These are phyloP conservation scores for Phaffomyces antillensis DNA, from an alignment of 805 yeast species.

Conservation along the genomic window DNA sequence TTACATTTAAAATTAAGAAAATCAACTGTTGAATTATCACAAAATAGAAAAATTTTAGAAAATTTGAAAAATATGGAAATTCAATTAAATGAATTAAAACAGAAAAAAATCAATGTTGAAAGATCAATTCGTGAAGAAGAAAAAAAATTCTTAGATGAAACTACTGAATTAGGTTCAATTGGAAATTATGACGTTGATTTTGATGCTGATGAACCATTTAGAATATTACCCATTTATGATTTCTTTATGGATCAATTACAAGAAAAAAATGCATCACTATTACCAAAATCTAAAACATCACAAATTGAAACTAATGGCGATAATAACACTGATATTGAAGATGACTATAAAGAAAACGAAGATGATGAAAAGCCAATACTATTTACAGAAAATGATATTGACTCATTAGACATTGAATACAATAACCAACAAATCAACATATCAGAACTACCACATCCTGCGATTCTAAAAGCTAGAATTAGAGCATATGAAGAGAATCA, in stretches of 20 bases:
- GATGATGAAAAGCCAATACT: conserved; percentile 2
- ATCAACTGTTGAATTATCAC: conserved; percentile 45
- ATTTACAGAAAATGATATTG: conserved; percentile 6
- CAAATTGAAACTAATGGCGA: no score
- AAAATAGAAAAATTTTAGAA: conserved; percentile 42
- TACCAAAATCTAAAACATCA: no score
- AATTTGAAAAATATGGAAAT: conserved; percentile 40
- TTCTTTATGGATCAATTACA: conserved; percentile 36
- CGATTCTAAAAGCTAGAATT: conserved; percentile 66
- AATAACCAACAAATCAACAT: conserved; percentile 17
- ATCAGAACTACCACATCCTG: conserved; percentile 27
- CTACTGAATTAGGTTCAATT: conserved; percentile 31
- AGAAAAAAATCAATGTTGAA: conserved; percentile 49
- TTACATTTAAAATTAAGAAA: conserved; percentile 51
- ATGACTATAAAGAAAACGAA: neutral
- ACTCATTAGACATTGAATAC: conserved; percentile 5
- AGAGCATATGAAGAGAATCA: conserved; percentile 75
- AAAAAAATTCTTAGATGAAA: conserved; percentile 39
- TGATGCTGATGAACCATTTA: conserved; percentile 91
- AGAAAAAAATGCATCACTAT: neutral
- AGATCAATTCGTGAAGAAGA: conserved; percentile 62
- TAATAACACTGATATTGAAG: neutral
- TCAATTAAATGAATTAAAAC: conserved; percentile 41
- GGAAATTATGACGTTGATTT: conserved; percentile 47
- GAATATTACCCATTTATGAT: conserved; percentile 53